Evolutionary conservation across 768 basidiomycete genomes (phyloP).

Genomic region (Tricholoma sp.): DNA sequence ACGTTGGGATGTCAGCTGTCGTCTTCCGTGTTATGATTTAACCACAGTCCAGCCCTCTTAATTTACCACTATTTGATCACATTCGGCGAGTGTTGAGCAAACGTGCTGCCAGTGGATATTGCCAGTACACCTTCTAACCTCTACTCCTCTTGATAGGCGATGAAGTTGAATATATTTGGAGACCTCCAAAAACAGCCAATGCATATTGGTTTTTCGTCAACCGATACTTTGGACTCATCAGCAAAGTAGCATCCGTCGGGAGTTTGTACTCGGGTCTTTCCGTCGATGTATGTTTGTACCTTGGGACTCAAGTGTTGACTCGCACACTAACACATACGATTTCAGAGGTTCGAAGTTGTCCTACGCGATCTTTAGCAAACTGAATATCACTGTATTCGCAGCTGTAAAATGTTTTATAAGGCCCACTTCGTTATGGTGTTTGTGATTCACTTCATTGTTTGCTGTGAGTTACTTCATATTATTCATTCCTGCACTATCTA

Average conservation of each 20-base stretch:
- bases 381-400: neutral
- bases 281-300: neutral
- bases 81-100: neutral
- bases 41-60: neutral
- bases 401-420: neutral
- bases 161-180: conserved; percentile 40
- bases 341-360: neutral
- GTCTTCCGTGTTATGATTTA: neutral
- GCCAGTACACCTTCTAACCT: neutral
- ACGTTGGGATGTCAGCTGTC: neutral
- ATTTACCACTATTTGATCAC: conserved; percentile 2
- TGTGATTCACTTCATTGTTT: neutral
- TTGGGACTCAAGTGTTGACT: neutral
- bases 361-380: too few species aligned
- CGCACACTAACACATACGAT: neutral
- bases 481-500: neutral
- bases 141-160: conserved; percentile 14
- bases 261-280: neutral
- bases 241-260: conserved; percentile 20
- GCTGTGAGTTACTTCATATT: neutral
- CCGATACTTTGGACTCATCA: conserved; percentile 40
- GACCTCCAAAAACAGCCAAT: conserved; percentile 26
- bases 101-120: too few species aligned
- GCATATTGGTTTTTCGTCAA: conserved; percentile 40
- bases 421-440: neutral